Percentiles rank a stretch among this genome's conserved stretches.
Evolutionary conservation across 2,329 filamentous ascomycete genomes (phyloP).

Genomic region (Thelonectria blattea): DNA sequence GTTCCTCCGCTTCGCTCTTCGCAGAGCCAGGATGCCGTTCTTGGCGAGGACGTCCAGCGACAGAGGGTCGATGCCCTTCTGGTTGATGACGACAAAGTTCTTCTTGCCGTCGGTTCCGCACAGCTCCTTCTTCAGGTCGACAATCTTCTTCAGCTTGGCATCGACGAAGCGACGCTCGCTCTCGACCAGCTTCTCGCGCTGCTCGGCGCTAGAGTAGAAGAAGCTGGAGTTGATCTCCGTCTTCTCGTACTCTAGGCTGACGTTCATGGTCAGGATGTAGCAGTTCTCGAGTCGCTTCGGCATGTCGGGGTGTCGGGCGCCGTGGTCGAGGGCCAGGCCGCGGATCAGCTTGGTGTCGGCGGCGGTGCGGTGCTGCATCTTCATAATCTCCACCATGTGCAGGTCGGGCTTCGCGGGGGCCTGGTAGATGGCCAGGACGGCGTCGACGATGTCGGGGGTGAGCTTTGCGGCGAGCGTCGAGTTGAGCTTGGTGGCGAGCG

Average conservation of each 20-base stretch:
- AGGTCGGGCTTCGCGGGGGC: slow-evolving; percentile 90
- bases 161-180: slow-evolving; percentile 96
- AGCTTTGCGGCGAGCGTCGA: slow-evolving; percentile 85
- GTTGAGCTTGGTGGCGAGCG: slow-evolving; percentile 94
- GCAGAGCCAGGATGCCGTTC: slow-evolving; percentile 94
- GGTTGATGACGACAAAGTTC: slow-evolving; percentile 97
- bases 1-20: slow-evolving; percentile 95
- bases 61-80: slow-evolving; percentile 97
- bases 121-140: slow-evolving; percentile 96
- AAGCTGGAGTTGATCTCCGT: slow-evolving; percentile 99
- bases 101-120: slow-evolving; percentile 93
- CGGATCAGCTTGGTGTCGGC: slow-evolving; percentile 96
- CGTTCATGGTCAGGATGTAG: slow-evolving; percentile 92
- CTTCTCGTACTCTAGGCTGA: slow-evolving; percentile 98
- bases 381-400: slow-evolving; percentile 99
- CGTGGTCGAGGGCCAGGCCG: slow-evolving; percentile 91
- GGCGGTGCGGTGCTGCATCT: slow-evolving; percentile 97
- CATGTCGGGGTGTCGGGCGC: slow-evolving; percentile 97
- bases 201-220: slow-evolving; percentile 97
- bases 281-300: slow-evolving; percentile 95
- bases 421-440: slow-evolving; percentile 92
- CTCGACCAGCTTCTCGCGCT: slow-evolving; percentile 97
- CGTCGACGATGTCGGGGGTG: slow-evolving; percentile 94
- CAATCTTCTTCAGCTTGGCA: slow-evolving; percentile 95
- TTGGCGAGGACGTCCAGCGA: slow-evolving; percentile 96